Conservation (phyloP, 768 basidiomycete genomes). For the Dioszegia aurantiaca region DNA sequence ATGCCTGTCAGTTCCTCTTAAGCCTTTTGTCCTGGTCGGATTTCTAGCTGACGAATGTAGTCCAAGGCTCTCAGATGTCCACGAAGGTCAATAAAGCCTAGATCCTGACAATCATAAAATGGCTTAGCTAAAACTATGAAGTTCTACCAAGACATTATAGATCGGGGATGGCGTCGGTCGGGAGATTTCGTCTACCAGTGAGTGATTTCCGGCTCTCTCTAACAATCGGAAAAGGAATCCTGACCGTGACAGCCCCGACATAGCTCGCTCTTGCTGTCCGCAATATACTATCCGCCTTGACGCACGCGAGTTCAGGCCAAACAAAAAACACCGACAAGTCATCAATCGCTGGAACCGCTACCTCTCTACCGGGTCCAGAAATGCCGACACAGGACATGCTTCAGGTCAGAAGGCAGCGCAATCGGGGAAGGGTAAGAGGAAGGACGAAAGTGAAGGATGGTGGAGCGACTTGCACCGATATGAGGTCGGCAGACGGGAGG, state of each 20-base stretch:
- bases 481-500: slow-evolving; percentile 55
- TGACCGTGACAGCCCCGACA: slow-evolving; percentile 63
- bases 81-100: slow-evolving; percentile 12
- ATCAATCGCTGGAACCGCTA: slow-evolving; percentile 44
- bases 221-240: background rate
- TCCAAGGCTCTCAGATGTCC: slow-evolving; percentile 43
- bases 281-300: slow-evolving; percentile 78
- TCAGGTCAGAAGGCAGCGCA: slow-evolving; percentile 19
- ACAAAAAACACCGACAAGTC: slow-evolving; percentile 44
- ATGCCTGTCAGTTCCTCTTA: slow-evolving; percentile 40
- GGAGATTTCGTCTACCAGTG: slow-evolving; percentile 65
- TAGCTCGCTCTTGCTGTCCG: slow-evolving; percentile 79
- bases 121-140: background rate
- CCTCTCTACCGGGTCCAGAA: slow-evolving; percentile 24
- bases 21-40: background rate
- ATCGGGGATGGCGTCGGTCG: slow-evolving; percentile 53
- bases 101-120: background rate
- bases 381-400: background rate
- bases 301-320: slow-evolving; percentile 27
- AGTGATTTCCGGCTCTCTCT: slow-evolving; percentile 3
- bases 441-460: slow-evolving; percentile 49
- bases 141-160: slow-evolving; percentile 53
- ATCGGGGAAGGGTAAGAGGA: slow-evolving; percentile 38
- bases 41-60: slow-evolving; percentile 18
- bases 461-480: slow-evolving; percentile 60